Evolutionary conservation across 2,329 filamentous ascomycete species (phyloP).

Genomic region (Penicillium sp.): DNA sequence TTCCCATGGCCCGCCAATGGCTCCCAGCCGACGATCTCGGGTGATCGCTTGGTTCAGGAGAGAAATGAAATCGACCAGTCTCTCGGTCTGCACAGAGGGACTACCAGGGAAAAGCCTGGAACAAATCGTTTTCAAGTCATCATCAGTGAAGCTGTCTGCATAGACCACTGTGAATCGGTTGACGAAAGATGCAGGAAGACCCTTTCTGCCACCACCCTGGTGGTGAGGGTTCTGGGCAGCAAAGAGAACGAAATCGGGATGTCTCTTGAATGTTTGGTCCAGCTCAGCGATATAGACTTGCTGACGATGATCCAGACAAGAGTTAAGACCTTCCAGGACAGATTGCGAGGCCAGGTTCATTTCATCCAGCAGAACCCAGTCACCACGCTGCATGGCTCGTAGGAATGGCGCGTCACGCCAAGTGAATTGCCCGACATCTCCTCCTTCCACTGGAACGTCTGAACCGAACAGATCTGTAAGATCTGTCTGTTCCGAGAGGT

Average conservation of each 20-base stretch:
- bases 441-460: constrained; percentile 93
- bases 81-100: constrained; percentile 58
- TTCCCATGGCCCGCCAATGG: constrained; percentile 79
- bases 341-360: constrained; percentile 99
- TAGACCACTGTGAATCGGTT: constrained; percentile 98
- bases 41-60: constrained; percentile 72
- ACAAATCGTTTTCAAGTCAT: constrained; percentile 82
- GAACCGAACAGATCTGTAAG: constrained; percentile 97
- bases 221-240: constrained; percentile 97
- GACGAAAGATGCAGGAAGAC: constrained; percentile 90
- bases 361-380: constrained; percentile 96
- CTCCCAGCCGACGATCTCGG: constrained; percentile 54
- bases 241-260: constrained; percentile 89
- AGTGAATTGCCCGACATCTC: constrained; percentile 82
- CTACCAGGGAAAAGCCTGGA: constrained; percentile 71
- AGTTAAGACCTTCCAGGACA: constrained; percentile 92
- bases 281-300: constrained; percentile 95
- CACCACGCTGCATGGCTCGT: constrained; percentile 91
- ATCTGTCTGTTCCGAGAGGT: constrained; percentile 96
- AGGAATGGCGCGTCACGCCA: constrained; percentile 96
- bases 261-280: constrained; percentile 87
- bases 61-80: constrained; percentile 77
- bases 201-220: constrained; percentile 93
- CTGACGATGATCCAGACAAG: constrained; percentile 92
- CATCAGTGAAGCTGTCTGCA: constrained; percentile 79